phyloP scores from a whole-genome alignment of 192 early-diverging fungal genomes.

The Paraglomus occultum region DNA sequence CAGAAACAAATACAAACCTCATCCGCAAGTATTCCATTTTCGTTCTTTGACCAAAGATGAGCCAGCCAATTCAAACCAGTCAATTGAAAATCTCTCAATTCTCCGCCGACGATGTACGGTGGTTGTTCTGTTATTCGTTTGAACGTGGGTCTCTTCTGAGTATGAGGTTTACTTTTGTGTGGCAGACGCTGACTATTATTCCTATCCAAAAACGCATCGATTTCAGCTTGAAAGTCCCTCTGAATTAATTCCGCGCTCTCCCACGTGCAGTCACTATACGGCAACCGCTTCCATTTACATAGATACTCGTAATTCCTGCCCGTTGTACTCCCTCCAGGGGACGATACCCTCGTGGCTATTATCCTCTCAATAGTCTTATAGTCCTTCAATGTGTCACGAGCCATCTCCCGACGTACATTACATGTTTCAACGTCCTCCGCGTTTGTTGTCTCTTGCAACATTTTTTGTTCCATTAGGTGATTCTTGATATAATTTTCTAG shows the following conservation, averaged over 20 bases:
- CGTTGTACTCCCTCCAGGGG: slow-evolving; percentile 37
- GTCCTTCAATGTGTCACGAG: slow-evolving; percentile 76
- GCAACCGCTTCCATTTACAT: slow-evolving; percentile 87
- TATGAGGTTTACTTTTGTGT: slow-evolving; percentile 54
- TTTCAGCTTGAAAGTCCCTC: slow-evolving; percentile 71
- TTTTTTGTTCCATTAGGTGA: slow-evolving; percentile 1
- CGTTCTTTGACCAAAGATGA: slow-evolving; percentile 88
- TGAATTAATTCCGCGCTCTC: slow-evolving; percentile 68
- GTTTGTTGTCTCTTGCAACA: slow-evolving; percentile 41
- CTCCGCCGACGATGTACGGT: slow-evolving; percentile 76
- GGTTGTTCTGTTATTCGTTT: slow-evolving; percentile 78
- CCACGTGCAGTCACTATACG: slow-evolving; percentile 91
- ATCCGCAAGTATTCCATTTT: slow-evolving; percentile 97
- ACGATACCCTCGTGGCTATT: slow-evolving; percentile 62
- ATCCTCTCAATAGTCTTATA: slow-evolving; percentile 89
- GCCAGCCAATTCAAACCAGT: slow-evolving; percentile 98
- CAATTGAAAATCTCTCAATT: slow-evolving; percentile 94
- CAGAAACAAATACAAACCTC: slow-evolving; percentile 96
- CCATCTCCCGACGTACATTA: slow-evolving; percentile 80
- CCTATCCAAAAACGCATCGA: slow-evolving; percentile 85
- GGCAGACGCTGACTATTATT: slow-evolving; percentile 73
- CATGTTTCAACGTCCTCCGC: slow-evolving; percentile 89
- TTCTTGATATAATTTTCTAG: slow-evolving; percentile 78
- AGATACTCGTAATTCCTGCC: slow-evolving; percentile 77
- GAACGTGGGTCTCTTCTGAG: slow-evolving; percentile 71